phyloP scores from a whole-genome alignment of 345 rosid species.

The Carallia pectinifolia region DNA sequence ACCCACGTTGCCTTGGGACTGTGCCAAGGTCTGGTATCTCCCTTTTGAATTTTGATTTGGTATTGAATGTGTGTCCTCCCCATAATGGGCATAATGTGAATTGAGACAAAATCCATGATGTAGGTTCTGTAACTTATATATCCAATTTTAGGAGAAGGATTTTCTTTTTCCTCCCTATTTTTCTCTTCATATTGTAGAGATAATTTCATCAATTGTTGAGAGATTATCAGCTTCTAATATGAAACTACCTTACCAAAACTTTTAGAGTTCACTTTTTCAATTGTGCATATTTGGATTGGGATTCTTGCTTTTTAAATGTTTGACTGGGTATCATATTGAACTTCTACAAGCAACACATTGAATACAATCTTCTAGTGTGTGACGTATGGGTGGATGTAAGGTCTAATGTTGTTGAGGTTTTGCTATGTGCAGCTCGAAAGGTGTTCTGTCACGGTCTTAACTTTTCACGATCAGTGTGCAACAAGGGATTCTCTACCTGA shows the following conservation, averaged over 20 bases:
- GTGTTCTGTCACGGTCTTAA: constrained; percentile 53
- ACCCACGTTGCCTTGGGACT: constrained; percentile 70
- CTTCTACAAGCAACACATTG: too few relatives aligned
- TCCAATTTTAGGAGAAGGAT: too few relatives aligned
- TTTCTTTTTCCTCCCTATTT: too few relatives aligned
- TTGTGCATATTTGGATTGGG: too few relatives aligned
- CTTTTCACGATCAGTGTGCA: background rate
- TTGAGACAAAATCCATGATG: background rate
- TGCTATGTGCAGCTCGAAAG: constrained; percentile 71
- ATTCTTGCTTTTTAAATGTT: too few relatives aligned
- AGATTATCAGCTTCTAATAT: too few relatives aligned
- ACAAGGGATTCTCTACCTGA: background rate
- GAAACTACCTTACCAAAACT: too few relatives aligned
- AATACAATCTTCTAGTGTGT: background rate
- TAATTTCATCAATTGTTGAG: too few relatives aligned
- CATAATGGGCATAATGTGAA: background rate
- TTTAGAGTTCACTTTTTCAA: too few relatives aligned
- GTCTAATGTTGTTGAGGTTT: background rate
- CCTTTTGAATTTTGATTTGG: background rate
- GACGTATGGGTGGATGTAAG: background rate
- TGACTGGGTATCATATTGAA: background rate
- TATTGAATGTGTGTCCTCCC: background rate
- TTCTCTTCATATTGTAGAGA: too few relatives aligned
- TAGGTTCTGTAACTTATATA: too few relatives aligned
- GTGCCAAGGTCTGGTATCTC: constrained; percentile 63